Evolutionary conservation across 306 rosid genomes (phyloP).

Genomic region (Dalbergia cochinchinensis): DNA sequence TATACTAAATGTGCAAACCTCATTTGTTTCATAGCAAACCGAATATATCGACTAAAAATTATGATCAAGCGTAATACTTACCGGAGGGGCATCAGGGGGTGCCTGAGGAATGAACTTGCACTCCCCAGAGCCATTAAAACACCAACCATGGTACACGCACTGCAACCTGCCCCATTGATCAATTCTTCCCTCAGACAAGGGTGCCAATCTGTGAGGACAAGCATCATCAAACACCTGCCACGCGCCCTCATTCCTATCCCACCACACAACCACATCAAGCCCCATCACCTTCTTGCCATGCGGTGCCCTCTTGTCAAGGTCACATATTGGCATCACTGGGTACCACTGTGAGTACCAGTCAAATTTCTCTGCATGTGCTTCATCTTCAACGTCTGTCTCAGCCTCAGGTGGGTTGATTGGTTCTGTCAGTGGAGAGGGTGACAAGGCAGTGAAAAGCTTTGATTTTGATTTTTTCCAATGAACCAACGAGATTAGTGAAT

Average conservation of each 20-base stretch:
- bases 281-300: slow-evolving; percentile 85
- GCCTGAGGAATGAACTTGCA: slow-evolving; percentile 95
- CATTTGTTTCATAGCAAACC: neutral
- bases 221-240: slow-evolving; percentile 92
- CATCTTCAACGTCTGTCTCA: slow-evolving; percentile 43
- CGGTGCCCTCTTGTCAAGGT: slow-evolving; percentile 81
- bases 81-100: slow-evolving; percentile 85
- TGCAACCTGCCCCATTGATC: slow-evolving; percentile 95
- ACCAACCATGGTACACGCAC: slow-evolving; percentile 98
- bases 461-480: slow-evolving; percentile 43
- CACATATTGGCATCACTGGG: slow-evolving; percentile 87
- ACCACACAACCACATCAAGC: slow-evolving; percentile 93
- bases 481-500: slow-evolving; percentile 42
- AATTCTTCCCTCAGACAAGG: slow-evolving; percentile 92
- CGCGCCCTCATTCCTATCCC: slow-evolving; percentile 82
- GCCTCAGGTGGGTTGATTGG: slow-evolving; percentile 47
- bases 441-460: slow-evolving; percentile 61
- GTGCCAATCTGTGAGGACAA: slow-evolving; percentile 95
- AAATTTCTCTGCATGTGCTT: slow-evolving; percentile 53
- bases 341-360: slow-evolving; percentile 95
- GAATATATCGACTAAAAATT: neutral
- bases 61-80: slow-evolving; percentile 37
- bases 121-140: slow-evolving; percentile 86
- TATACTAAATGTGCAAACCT: too few species aligned
- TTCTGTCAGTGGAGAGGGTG: slow-evolving; percentile 66